Percentiles rank a stretch among this genome's conserved stretches.
phyloP scores from a whole-genome alignment of 495 filamentous ascomycete species.

The Tetracladium marchalianum region DNA sequence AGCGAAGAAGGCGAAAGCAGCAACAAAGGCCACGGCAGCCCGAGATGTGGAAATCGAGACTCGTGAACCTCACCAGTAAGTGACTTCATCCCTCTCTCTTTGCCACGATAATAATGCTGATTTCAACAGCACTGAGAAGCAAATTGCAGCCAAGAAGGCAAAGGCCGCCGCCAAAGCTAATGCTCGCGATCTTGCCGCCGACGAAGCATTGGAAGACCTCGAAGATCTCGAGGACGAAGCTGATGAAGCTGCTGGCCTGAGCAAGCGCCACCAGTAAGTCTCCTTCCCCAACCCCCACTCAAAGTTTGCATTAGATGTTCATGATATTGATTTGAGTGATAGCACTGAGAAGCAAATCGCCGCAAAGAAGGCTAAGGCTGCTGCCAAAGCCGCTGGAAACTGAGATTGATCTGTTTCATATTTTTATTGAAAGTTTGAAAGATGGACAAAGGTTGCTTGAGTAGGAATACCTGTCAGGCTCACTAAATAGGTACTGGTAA shows the following conservation, averaged over 20 bases:
- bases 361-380: constrained; percentile 13
- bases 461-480: no score
- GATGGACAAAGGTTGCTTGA: no score
- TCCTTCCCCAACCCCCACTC: no score
- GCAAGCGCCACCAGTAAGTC: constrained; percentile 6
- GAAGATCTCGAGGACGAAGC: no score
- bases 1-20: constrained; percentile 7
- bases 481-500: no score
- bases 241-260: background rate
- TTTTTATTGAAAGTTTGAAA: no score
- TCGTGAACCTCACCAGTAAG: constrained; percentile 16
- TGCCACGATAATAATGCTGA: no score
- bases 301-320: no score
- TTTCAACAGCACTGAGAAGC: constrained; percentile 1
- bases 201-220: no score
- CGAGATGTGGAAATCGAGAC: constrained; percentile 10
- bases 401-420: no score
- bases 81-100: background rate
- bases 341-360: constrained; percentile 14
- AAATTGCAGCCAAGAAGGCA: constrained; percentile 3
- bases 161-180: background rate
- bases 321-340: no score
- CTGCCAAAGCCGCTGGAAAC: background rate
- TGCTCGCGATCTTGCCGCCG: no score
- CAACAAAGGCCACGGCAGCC: constrained; percentile 1